Evolutionary conservation across 1,284 basidiomycete genomes (phyloP).

Genomic region (Pseudozyma thailandica): DNA sequence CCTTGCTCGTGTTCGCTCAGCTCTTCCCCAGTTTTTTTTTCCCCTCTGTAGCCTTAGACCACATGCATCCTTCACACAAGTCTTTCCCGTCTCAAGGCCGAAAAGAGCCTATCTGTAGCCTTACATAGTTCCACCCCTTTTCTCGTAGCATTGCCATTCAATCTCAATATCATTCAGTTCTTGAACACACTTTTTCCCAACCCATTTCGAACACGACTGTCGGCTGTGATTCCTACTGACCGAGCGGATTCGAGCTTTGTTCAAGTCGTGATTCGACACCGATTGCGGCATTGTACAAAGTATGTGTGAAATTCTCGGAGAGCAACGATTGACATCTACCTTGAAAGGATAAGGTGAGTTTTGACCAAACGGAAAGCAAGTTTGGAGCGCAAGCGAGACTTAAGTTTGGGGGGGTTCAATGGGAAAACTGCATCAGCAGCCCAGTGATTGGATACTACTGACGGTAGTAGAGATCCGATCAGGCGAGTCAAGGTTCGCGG

Average conservation of each 20-base stretch:
- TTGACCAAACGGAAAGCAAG: background rate
- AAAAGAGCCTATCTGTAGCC: background rate
- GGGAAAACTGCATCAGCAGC: background rate
- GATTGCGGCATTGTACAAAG: no score
- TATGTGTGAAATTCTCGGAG: no score
- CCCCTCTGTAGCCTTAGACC: conserved; percentile 4
- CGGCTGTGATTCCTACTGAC: no score
- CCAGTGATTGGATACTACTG: no score
- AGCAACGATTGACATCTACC: no score
- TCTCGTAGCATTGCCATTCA: background rate
- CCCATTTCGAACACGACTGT: no score
- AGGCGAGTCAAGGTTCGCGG: background rate
- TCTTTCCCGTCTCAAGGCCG: no score
- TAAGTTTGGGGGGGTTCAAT: background rate
- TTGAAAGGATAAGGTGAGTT: no score
- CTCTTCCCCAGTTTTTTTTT: background rate
- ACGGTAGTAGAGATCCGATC: no score
- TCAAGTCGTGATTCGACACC: no score
- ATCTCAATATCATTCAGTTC: background rate
- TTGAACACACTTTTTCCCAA: no score
- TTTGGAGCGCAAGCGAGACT: background rate
- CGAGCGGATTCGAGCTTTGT: no score
- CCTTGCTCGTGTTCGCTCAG: conserved; percentile 1
- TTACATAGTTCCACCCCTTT: background rate
- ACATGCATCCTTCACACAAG: background rate